phyloP scores from a whole-genome alignment of 352 stramenopile genomes.

The Phytophthora megakarya region DNA sequence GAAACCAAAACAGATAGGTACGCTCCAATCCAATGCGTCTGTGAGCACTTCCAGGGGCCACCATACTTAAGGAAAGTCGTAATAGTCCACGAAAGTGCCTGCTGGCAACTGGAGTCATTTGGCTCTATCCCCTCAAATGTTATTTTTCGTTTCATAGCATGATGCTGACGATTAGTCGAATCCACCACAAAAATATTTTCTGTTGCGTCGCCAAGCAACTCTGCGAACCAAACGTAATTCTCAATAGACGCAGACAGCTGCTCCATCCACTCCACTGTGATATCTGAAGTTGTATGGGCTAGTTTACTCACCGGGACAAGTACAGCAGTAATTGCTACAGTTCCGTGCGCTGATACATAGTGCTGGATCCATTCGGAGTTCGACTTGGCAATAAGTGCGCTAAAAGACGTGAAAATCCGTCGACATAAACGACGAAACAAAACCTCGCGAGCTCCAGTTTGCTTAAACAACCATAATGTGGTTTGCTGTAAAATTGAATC shows the following conservation, averaged over 20 bases:
- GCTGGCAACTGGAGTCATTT: constrained; percentile 19
- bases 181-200: constrained; percentile 21
- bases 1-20: constrained; percentile 38
- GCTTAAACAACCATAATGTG: constrained; percentile 50
- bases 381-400: constrained; percentile 40
- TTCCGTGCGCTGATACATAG: constrained; percentile 33
- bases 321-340: constrained; percentile 32
- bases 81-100: constrained; percentile 46
- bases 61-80: constrained; percentile 37
- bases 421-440: constrained; percentile 49
- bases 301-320: constrained; percentile 56
- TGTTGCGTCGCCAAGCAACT: constrained; percentile 47
- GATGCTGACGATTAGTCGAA: constrained; percentile 1
- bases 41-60: constrained; percentile 27
- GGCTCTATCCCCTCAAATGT: neutral
- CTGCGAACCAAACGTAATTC: constrained; percentile 57
- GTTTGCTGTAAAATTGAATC: constrained; percentile 25
- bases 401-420: constrained; percentile 56
- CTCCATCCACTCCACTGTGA: constrained; percentile 61
- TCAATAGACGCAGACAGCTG: constrained; percentile 66
- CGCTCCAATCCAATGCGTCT: constrained; percentile 21
- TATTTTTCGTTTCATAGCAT: constrained; percentile 42
- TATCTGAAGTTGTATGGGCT: constrained; percentile 28
- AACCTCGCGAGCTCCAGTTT: constrained; percentile 39
- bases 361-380: constrained; percentile 57